A percentile compares a stretch with the other conserved stretches of the same genome.
phyloP scores from a whole-genome alignment of 2,329 filamentous ascomycete genomes.

The Cyphellophora attinorum region DNA sequence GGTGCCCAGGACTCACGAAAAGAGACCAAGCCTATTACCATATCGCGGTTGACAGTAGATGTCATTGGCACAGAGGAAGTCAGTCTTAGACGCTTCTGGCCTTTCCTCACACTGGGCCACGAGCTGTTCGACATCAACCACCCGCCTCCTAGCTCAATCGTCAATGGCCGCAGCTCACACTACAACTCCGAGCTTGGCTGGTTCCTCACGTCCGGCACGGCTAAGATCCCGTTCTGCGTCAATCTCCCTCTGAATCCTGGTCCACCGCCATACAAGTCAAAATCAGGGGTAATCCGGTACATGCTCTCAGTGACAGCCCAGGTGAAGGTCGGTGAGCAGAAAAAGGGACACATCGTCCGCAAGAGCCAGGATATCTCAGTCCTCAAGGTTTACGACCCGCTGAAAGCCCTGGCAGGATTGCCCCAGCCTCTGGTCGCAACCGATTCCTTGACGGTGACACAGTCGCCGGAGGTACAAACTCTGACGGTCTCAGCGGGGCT shows the following conservation, averaged over 20 bases:
- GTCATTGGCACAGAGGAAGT: conserved; percentile 45
- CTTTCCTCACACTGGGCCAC: conserved; percentile 43
- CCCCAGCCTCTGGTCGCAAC: conserved; percentile 24
- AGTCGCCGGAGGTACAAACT: conserved; percentile 31
- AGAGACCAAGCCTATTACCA: conserved; percentile 31
- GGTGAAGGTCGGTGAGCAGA: conserved; percentile 37
- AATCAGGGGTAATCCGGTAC: conserved; percentile 42
- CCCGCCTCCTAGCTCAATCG: conserved; percentile 41
- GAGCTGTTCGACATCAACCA: conserved; percentile 42
- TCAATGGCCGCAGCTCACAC: conserved; percentile 31
- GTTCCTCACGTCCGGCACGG: conserved; percentile 38
- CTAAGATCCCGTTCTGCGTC: conserved; percentile 41
- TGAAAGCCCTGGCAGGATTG: conserved; percentile 45
- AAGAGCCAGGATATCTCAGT: conserved; percentile 41
- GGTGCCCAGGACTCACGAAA: conserved; percentile 29
- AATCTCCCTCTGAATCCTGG: conserved; percentile 46
- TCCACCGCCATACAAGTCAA: conserved; percentile 44
- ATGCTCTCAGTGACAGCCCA: conserved; percentile 38
- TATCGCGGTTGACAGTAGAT: conserved; percentile 41
- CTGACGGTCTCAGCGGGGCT: conserved; percentile 42
- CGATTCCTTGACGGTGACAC: conserved; percentile 36
- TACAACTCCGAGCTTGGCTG: conserved; percentile 29
- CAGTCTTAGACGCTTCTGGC: conserved; percentile 32
- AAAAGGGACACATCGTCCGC: conserved; percentile 35
- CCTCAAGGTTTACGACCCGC: conserved; percentile 46